Evolutionary conservation across 495 filamentous ascomycete species (phyloP).

Genomic region (Neurospora sublineolata): DNA sequence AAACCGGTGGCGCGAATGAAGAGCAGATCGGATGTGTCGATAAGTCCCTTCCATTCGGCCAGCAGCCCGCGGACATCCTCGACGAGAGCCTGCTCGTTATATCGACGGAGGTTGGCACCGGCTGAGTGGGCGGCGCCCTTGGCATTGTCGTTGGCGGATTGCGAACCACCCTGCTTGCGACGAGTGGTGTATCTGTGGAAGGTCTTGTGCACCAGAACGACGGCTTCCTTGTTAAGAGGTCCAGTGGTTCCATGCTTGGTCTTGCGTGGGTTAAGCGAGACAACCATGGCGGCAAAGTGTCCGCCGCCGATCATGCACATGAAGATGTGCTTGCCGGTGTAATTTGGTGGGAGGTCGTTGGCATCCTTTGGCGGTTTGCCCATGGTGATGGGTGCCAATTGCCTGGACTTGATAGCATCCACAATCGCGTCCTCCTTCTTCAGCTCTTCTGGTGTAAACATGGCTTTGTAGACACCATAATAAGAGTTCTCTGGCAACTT

Average conservation of each 20-base stretch:
- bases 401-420: conserved; percentile 59
- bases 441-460: conserved; percentile 66
- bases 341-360: conserved; percentile 34
- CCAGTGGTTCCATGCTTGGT: conserved; percentile 53
- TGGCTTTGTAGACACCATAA: conserved; percentile 71
- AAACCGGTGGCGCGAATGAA: conserved; percentile 84
- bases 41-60: conserved; percentile 67
- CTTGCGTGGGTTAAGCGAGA: conserved; percentile 71
- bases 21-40: conserved; percentile 70
- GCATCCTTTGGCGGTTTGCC: conserved; percentile 38
- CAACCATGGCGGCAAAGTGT: conserved; percentile 93
- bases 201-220: conserved; percentile 87
- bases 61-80: conserved; percentile 73
- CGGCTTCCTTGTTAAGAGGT: conserved; percentile 64
- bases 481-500: conserved; percentile 64
- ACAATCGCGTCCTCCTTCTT: conserved; percentile 49
- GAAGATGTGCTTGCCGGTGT: conserved; percentile 71
- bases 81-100: conserved; percentile 82
- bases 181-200: conserved; percentile 96
- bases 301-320: conserved; percentile 98
- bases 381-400: conserved; percentile 53
- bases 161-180: conserved; percentile 88
- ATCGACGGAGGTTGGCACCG: conserved; percentile 75
- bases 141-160: conserved; percentile 81
- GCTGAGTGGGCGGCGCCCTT: conserved; percentile 92